These are phyloP conservation scores for Daedaleopsis sinensis DNA, from an alignment of 768 basidiomycete species.

Conservation along the genomic window DNA sequence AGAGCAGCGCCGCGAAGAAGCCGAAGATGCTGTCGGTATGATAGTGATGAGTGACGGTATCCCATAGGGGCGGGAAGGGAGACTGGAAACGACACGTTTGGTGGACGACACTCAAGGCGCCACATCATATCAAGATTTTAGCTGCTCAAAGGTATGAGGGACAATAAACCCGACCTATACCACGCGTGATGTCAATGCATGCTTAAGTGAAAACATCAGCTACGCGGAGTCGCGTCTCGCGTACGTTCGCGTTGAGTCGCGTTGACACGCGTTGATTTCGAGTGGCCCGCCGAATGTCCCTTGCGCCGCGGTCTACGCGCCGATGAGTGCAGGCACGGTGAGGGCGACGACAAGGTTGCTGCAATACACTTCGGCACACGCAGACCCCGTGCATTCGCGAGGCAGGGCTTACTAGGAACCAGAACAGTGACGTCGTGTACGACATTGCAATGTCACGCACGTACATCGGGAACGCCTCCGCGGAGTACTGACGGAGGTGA, in stretches of 20 bases:
- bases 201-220: too few species aligned
- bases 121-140: too few species aligned
- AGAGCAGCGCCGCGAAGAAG: constrained; percentile 58
- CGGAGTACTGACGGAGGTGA: constrained; percentile 55
- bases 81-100: not conserved
- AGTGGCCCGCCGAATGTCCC: constrained; percentile 57
- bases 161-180: too few species aligned
- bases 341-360: constrained; percentile 63
- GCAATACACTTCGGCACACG: not conserved
- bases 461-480: constrained; percentile 86
- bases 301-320: constrained; percentile 62
- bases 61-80: not conserved
- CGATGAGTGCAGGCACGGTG: constrained; percentile 66
- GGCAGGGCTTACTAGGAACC: constrained; percentile 39
- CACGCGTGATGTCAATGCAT: too few species aligned
- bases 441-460: constrained; percentile 80
- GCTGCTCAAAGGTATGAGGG: too few species aligned
- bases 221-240: too few species aligned
- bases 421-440: constrained; percentile 59
- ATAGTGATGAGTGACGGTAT: constrained; percentile 46
- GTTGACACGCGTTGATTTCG: too few species aligned
- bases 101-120: too few species aligned
- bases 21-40: constrained; percentile 74
- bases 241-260: too few species aligned
- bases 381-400: constrained; percentile 26